Conservation (phyloP, 2,329 filamentous ascomycete genomes). For the Cucurbitaria berberidis region DNA sequence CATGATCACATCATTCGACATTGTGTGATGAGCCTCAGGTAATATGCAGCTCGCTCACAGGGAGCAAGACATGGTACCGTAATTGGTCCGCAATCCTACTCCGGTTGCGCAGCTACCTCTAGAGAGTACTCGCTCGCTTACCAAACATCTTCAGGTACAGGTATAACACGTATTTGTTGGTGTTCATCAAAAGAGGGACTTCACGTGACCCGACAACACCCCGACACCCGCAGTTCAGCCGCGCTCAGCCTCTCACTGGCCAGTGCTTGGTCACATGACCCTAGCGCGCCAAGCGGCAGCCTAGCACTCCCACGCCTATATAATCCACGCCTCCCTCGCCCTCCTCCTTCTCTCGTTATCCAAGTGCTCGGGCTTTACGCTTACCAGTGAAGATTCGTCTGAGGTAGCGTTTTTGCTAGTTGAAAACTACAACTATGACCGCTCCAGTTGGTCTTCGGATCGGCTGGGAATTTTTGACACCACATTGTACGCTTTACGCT, state of each 20-base stretch:
- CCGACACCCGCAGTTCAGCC: not conserved
- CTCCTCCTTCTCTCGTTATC: constrained; percentile 12
- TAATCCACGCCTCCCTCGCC: constrained; percentile 11
- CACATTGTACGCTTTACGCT: constrained; percentile 31
- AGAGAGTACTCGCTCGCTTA: too few species aligned
- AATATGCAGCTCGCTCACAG: too few species aligned
- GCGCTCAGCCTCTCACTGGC: not conserved
- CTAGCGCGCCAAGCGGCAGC: constrained; percentile 27
- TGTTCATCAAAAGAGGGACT: not conserved
- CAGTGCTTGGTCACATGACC: constrained; percentile 16
- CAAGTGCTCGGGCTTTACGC: constrained; percentile 75
- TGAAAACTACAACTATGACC: constrained; percentile 82
- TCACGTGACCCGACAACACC: not conserved
- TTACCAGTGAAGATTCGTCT: constrained; percentile 87
- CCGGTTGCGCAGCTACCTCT: too few species aligned
- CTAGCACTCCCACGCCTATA: constrained; percentile 6
- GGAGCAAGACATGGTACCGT: too few species aligned
- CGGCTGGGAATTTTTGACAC: constrained; percentile 82
- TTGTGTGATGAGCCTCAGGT: too few species aligned
- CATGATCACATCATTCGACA: too few species aligned
- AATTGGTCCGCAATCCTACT: too few species aligned
- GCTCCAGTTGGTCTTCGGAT: constrained; percentile 73
- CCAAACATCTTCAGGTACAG: too few species aligned
- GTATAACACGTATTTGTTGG: too few species aligned
- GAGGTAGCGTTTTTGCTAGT: constrained; percentile 89